Base-by-base conservation (phyloP, 805 yeast genomes). In the Metschnikowia dekortorum region DNA sequence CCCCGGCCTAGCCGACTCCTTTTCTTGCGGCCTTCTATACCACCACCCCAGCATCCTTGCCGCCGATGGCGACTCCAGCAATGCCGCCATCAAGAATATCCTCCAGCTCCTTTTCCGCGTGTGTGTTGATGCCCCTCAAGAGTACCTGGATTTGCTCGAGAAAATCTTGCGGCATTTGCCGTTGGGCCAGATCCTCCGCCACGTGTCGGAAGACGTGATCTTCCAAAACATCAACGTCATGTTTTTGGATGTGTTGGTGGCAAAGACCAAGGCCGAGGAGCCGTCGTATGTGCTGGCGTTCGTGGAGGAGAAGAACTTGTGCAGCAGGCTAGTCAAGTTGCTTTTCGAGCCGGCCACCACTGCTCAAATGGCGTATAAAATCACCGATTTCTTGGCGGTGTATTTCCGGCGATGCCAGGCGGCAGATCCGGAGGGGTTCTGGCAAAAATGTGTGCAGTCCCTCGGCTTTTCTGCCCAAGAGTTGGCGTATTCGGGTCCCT, bases 71-170 rank as follows among this genome's bases (percentile, higher is more conserved):
- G 44, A 42, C 10, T 22, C 52, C 13, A 46, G 46, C 30, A 49
- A 38, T 31, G 55, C 57, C 32, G 51, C 53, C 38, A 34, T 55
- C 42, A 39, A 44, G 26, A 41, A 40, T 29, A 41, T 53, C 38
- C 51, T 55, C 30, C 51, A 14, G 31, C 50, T 54, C 4, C 53
- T 54, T 30, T 36, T 48, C 13, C 42, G 48, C 2, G 48, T 54
- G 4, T n/a, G 39, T 28, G 14, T 38, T n/a, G 13, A 26, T 2
- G 38, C 52, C 6, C 44, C 53, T 1, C 13, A 11, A 11, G 35
- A 33, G 13, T 55, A 52, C 29, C 34, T 34, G 14, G 43, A 39
- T 10, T 34, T 53, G 9, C 49, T 55, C 2, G 39, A 37, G 37
- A 40, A 47, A 4, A 29, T 53, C 13, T 39, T 55, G 18, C 30